Conservation (phyloP, 2,329 filamentous ascomycete species). For the Delphinella strobiligena region DNA sequence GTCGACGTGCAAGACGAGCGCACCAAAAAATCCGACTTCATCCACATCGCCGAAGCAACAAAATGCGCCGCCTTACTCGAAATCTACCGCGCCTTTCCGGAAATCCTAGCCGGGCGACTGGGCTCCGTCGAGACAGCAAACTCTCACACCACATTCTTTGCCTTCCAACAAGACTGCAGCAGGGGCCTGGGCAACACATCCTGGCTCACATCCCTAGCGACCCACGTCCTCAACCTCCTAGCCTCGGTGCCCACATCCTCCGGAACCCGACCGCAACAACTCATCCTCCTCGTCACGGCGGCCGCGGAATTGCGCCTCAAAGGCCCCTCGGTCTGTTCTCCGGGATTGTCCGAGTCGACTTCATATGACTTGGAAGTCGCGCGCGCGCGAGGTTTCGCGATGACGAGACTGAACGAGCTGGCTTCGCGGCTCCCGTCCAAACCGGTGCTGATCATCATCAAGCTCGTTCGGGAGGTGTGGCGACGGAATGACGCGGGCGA, state of each 20-base stretch:
- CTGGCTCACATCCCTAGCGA: slow-evolving; percentile 41
- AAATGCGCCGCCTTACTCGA: slow-evolving; percentile 42
- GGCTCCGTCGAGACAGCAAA: slow-evolving; percentile 1
- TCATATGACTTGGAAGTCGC: slow-evolving; percentile 30
- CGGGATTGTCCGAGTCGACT: slow-evolving; percentile 3
- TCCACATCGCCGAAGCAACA: slow-evolving; percentile 42
- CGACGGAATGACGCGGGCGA: slow-evolving; percentile 36
- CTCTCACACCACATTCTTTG: slow-evolving; percentile 1
- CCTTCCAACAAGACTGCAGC: slow-evolving; percentile 10
- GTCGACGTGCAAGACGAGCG: slow-evolving; percentile 40
- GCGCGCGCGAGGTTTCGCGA: slow-evolving; percentile 34
- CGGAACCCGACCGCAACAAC: slow-evolving; percentile 42
- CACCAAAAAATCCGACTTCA: slow-evolving; percentile 41
- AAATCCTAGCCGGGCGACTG: slow-evolving; percentile 19
- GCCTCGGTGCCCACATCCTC: slow-evolving; percentile 40
- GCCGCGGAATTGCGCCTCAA: slow-evolving; percentile 39
- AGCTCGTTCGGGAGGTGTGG: slow-evolving; percentile 43
- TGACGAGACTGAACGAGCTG: slow-evolving; percentile 33
- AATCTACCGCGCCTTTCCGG: slow-evolving; percentile 43
- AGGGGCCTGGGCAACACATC: neutral
- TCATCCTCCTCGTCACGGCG: slow-evolving; percentile 41
- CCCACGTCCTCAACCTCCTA: slow-evolving; percentile 39
- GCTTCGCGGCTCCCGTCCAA: slow-evolving; percentile 37
- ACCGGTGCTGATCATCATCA: slow-evolving; percentile 37
- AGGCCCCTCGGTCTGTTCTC: neutral